phyloP scores from a whole-genome alignment of 306 rosid species.

The Lathyrus tuberosus region DNA sequence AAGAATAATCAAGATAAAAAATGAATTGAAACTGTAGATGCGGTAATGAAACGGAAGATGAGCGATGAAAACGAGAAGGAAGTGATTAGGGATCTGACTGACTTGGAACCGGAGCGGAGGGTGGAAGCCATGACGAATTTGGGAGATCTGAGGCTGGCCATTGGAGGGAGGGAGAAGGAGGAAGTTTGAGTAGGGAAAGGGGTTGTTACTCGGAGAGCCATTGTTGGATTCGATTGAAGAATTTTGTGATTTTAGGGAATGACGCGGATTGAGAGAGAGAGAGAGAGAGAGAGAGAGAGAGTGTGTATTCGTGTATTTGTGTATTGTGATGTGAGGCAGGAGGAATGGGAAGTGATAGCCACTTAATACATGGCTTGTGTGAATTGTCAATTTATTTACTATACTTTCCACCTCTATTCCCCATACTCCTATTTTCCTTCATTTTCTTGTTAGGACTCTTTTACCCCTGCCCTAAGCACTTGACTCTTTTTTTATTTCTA shows the following conservation, averaged over 20 bases:
- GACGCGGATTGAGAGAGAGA: neutral
- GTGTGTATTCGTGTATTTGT: neutral
- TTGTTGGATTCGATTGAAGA: slow-evolving; percentile 26
- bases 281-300: neutral
- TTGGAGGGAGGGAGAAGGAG: slow-evolving; percentile 59
- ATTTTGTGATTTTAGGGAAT: neutral
- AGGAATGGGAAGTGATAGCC: neutral
- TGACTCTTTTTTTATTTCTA: neutral
- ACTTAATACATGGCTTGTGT: neutral
- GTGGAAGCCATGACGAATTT: slow-evolving; percentile 84
- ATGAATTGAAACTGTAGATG: neutral
- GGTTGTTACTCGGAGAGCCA: slow-evolving; percentile 62
- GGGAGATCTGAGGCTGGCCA: slow-evolving; percentile 81
- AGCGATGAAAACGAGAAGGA: neutral
- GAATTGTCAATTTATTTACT: neutral
- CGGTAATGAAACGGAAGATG: neutral
- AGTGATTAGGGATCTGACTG: slow-evolving; percentile 25
- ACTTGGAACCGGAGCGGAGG: slow-evolving; percentile 76
- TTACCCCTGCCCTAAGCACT: neutral
- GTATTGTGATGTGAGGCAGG: slow-evolving; percentile 2
- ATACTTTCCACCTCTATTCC: slow-evolving; percentile 10
- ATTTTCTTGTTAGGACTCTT: neutral
- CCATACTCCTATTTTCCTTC: neutral
- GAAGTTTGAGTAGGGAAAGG: slow-evolving; percentile 50
- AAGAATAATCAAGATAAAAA: no score